Base-by-base conservation (phyloP, 495 filamentous ascomycete species). In the Aspergillus homomorphus region DNA sequence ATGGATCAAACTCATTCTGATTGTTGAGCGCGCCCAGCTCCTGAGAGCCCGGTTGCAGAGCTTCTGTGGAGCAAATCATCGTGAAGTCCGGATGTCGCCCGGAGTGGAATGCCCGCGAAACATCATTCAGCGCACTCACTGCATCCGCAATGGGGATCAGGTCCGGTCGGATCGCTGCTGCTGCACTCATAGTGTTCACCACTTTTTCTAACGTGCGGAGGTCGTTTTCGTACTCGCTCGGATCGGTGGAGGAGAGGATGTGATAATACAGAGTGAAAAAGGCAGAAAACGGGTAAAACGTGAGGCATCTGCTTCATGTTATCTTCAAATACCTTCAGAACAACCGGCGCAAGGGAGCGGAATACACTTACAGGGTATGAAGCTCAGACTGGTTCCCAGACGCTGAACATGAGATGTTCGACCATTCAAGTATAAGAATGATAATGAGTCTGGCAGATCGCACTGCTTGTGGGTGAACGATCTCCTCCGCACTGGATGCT, bases 201-300 rank as follows among this genome's bases (percentile, higher is more conserved):
- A 53, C 50, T n/a, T n/a, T 33, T 18, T 59, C 56, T 8, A 59
- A 15, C 3, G 23, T 2, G 23, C 7, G 7, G n/a, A 59, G 43
- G 16, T 59, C 56, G 1, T 33, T 24, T 46, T 59, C 49, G 24
- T 28, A 53, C 24, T 53, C 56, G 4, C 20, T 33, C 1, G 42
- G 14, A 19, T 43, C 23, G 23, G 38, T 18, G 15, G 56, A 20
- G 2, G 56, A 45, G 1, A 53, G 5, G 21, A 53, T 59, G 20
- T 53, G 33, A 16, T 59, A 23, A 20, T 59, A 59, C 3, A 59
- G 56, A 0, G 56, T 59, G 43, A 59, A 59, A 41, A 59, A 59
- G 48, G 56, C 56, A 6, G 48, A 53, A 23, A 59, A 59, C 6
- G 56, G 56, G 16, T 59, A 59, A 24, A 59, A 59, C 1, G 56